Base-by-base conservation (phyloP, 2,329 filamentous ascomycete species). In the Botrytis deweyae region DNA sequence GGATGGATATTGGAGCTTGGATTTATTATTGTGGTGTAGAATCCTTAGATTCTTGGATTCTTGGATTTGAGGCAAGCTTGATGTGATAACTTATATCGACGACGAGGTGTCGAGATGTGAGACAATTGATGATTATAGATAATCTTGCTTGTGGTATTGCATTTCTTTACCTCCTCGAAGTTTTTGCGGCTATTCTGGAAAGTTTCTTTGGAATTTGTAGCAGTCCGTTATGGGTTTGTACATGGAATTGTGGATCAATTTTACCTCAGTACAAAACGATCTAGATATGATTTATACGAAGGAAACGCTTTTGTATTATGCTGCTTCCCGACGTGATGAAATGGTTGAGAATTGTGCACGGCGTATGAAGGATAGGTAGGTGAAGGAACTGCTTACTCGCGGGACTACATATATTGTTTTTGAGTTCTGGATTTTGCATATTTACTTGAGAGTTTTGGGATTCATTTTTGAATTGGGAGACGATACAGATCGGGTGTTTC, bases 281-380 rank as follows among this genome's bases (percentile, higher is more conserved):
- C 10, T 14, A n/a, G 49, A 52, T n/a, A 1, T 14, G 10, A 14
- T 0, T n/a, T 52, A 1, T 52, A n/a, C 4, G 25, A 14, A n/a
- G 25, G 0, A 14, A 4, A n/a, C 14, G 10, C 4, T n/a, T n/a
- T 14, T 14, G 12, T 2, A 0, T 52, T n/a, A 4, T 52, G 3
- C 5, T 52, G 4, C 4, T n/a, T 52, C 1, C 5, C 4, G 10
- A 52, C 6, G 22, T 10, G 10, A n/a, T 52, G 1, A n/a, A 52
- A n/a, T 29, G 4, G 1, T 14, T 12, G 4, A 52, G 22, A 52
- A n/a, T 0, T 14, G 49, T 52, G 25, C 12, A n/a, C 10, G 10
- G 0, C 49, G 4, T 52, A 25, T 52, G 49, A 6, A n/a, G 49
- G 2, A 16, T 52, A 52, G 49, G 49, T 3, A 52, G 49, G 49